Evolutionary conservation across 1,284 basidiomycete species (phyloP), one percentile per base, ranked within the genome.

Genomic region (Cryptococcus sp.): DNA sequence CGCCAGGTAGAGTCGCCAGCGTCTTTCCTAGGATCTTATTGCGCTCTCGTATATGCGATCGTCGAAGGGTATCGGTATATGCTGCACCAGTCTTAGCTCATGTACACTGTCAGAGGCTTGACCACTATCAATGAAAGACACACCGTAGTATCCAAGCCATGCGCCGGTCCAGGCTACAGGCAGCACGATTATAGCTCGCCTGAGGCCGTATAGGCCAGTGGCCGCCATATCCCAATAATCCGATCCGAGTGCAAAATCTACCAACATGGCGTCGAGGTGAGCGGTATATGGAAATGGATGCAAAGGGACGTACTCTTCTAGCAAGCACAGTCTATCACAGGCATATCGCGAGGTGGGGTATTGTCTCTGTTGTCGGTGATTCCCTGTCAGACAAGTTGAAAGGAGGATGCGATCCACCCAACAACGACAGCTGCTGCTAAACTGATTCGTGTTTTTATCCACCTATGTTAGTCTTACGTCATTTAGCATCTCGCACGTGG

Each of bases 111-210:
- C 6, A 22, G n/a, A 19, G 8, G 2, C 8, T 16, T 17, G 8
- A 35, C 22, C 15, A 35, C 22, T 17, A 19, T 20, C 30, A 25
- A 41, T 17, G 10, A 41, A 15, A 15, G 35, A 63, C 68, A 56
- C 55, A 72, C 75, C 71, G 54, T 78, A 78, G 57, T 78, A 78
- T 4, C 67, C 71, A 5, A 75, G 60, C 76, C 76, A 78, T 10
- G 62, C 72, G 23, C 71, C 70, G 3, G 73, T 75, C 64, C 68
- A 78, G 5, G 71, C 71, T 6, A 78, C 60, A 7, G 76, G 72
- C n/a, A 73, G 59, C 39, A 68, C 68, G 39, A 78, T 64, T 25
- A 60, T 68, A 19, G 69, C 69, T 45, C 70, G 54, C 53, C 64
- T 67, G 30, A 76, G 61, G 30, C 66, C 66, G 30, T 59, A 55